A percentile compares a stretch with the other conserved stretches of the same genome.
phyloP scores from a whole-genome alignment of 2,329 filamentous ascomycete genomes.

The Esteya vermicola region DNA sequence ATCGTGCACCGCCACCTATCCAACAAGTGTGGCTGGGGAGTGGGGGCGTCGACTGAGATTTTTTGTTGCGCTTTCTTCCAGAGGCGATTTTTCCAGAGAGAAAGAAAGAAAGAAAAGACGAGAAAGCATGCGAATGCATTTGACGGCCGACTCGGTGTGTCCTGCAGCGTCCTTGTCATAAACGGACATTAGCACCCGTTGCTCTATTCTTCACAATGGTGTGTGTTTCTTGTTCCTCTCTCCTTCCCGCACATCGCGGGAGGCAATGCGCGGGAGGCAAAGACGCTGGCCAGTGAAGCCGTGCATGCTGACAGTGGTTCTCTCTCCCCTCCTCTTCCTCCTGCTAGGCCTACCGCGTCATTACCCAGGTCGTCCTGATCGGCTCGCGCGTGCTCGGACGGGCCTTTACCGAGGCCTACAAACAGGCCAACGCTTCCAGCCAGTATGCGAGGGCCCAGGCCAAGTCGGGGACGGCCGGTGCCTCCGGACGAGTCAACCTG shows the following conservation, averaged over 20 bases:
- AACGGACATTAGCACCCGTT: too few relatives aligned
- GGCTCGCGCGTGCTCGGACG: constrained; percentile 85
- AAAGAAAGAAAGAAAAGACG: background rate
- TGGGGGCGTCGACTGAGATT: background rate
- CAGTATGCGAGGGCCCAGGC: constrained; percentile 64
- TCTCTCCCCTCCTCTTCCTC: background rate
- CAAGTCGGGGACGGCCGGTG: constrained; percentile 36
- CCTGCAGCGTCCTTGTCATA: too few relatives aligned
- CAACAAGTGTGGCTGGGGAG: background rate
- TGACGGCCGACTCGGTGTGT: too few relatives aligned
- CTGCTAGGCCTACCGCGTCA: constrained; percentile 81
- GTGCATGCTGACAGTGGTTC: too few relatives aligned
- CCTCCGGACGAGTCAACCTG: constrained; percentile 26
- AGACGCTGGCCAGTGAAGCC: background rate
- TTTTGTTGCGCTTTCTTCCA: constrained; percentile 3
- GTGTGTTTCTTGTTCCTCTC: too few relatives aligned
- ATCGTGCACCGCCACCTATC: too few relatives aligned
- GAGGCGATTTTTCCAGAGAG: too few relatives aligned
- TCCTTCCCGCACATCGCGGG: too few relatives aligned
- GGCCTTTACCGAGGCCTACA: constrained; percentile 87
- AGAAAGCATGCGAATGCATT: too few relatives aligned
- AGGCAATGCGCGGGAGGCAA: too few relatives aligned
- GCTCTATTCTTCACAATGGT: too few relatives aligned
- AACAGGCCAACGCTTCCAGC: constrained; percentile 79
- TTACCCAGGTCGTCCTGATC: constrained; percentile 84